Base-by-base conservation (phyloP, 1,284 basidiomycete genomes). In the Mycena citricolor region DNA sequence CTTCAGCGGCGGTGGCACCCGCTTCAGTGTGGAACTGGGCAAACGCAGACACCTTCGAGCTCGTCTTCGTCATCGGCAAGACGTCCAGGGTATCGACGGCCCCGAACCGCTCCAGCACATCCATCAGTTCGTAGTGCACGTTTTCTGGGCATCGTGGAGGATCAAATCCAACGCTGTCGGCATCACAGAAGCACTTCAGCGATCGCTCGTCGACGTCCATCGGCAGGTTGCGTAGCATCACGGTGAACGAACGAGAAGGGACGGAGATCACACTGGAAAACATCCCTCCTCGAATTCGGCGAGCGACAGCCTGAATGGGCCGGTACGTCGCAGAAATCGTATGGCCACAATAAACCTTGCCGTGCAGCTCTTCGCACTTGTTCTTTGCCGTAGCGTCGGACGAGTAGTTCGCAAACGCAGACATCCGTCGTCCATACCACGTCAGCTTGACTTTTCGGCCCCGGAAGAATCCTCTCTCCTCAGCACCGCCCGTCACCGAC, bases 41-140 rank as follows among this genome's bases (percentile, higher is more conserved):
- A 49, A 72, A 67, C 5, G 66, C 68, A 32, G 57, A 49, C 13
- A 60, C 54, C 34, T 60, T 65, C 23, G 59, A 26, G 10, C 59
- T 57, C 5, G 42, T 44, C 10, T 57, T 51, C 2, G 61, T 58
- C 13, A 54, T 50, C 2, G 66, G 60, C 16, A 67, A 43, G 2
- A 57, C 41, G 31, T 67, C 62, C 23, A 74, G 65, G 1, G 43
- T 38, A 30, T 64, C 61, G 2, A 72, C 38, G 1, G 55, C 51
- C 2, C 66, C 67, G 32, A 55, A 61, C n/a, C 46, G 23, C 10
- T 47, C 48, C 19, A 73, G 57, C 10, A 60, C 42, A n/a, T 52
- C 41, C 4, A 26, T 26, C 32, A 46, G 40, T 21, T 26, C 22
- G 8, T 3, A 31, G 3, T 38, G 32, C 17, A 39, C 30, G 22